Evolutionary conservation across 2,329 filamentous ascomycete genomes (phyloP).

Genomic region (Chrysosporium keratinophilum): DNA sequence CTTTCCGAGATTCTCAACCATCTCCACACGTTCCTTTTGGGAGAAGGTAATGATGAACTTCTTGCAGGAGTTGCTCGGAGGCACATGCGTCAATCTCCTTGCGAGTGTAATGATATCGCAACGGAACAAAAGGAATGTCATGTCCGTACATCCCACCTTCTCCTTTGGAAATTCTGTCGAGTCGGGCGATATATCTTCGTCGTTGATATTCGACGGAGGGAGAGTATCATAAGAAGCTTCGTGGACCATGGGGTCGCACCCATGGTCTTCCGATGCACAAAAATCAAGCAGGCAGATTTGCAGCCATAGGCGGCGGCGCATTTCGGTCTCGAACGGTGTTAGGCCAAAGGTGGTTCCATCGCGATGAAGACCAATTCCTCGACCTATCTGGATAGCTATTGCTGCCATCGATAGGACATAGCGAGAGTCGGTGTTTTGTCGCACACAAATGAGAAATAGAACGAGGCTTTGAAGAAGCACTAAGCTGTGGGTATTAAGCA

Average conservation of each 20-base stretch:
- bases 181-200: conserved; percentile 41
- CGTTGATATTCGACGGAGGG: conserved; percentile 44
- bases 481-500: conserved; percentile 52
- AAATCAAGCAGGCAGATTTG: conserved; percentile 41
- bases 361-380: conserved; percentile 41
- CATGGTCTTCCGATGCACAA: conserved; percentile 42
- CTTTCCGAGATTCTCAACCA: conserved; percentile 45
- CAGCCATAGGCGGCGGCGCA: conserved; percentile 45
- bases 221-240: conserved; percentile 39
- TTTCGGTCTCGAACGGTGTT: conserved; percentile 42
- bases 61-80: conserved; percentile 23
- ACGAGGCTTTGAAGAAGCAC: conserved; percentile 53
- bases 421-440: conserved; percentile 33
- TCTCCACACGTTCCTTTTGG: conserved; percentile 31
- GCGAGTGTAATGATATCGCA: conserved; percentile 43
- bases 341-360: conserved; percentile 42
- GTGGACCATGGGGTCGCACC: conserved; percentile 37
- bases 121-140: conserved; percentile 43
- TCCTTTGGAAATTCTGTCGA: conserved; percentile 41
- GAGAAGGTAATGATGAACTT: conserved; percentile 15
- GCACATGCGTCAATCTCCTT: conserved; percentile 31
- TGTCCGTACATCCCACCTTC: conserved; percentile 44
- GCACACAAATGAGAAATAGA: conserved; percentile 47
- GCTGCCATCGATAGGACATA: conserved; percentile 37
- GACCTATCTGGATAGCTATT: conserved; percentile 34